Conservation (phyloP, 2,329 filamentous ascomycete genomes). For the Scedosporium boydii region DNA sequence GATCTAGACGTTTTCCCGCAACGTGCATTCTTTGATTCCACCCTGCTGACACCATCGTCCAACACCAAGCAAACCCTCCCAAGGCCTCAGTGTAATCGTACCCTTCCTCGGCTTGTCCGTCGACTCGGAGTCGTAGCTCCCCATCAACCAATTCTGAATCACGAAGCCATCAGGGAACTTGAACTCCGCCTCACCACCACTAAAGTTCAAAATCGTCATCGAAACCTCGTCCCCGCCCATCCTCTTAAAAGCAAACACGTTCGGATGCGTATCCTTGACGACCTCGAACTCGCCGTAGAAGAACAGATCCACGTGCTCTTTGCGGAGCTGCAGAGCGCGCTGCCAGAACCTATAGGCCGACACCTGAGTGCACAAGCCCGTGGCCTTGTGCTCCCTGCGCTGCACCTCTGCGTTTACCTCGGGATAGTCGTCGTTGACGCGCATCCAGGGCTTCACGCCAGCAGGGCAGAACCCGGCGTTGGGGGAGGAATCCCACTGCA, state of each 20-base stretch:
- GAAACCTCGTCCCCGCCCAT: neutral
- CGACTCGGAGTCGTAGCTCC: conserved; percentile 3
- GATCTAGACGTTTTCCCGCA: neutral
- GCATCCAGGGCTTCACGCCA: conserved; percentile 55
- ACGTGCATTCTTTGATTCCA: neutral
- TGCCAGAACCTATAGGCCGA: conserved; percentile 56
- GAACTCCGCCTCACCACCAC: neutral
- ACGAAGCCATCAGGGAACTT: neutral
- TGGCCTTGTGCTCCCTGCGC: conserved; percentile 13
- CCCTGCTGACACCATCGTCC: neutral
- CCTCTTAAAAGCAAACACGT: conserved; percentile 1
- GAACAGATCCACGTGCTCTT: conserved; percentile 51
- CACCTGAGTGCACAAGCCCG: neutral
- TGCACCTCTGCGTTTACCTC: conserved; percentile 54
- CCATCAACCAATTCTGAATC: neutral
- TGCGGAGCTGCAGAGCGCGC: conserved; percentile 47
- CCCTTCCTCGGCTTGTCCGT: neutral
- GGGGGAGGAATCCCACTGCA: conserved; percentile 55
- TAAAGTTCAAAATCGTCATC: conserved; percentile 6
- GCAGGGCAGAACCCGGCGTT: conserved; percentile 56
- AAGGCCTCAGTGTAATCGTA: neutral
- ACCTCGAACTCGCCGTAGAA: conserved; percentile 48
- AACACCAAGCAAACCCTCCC: conserved; percentile 5
- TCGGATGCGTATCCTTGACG: neutral
- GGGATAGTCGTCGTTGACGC: conserved; percentile 52